These are phyloP conservation scores for Ophiostoma ulmi DNA, from an alignment of 2,329 filamentous ascomycete genomes.

Conservation along the genomic window DNA sequence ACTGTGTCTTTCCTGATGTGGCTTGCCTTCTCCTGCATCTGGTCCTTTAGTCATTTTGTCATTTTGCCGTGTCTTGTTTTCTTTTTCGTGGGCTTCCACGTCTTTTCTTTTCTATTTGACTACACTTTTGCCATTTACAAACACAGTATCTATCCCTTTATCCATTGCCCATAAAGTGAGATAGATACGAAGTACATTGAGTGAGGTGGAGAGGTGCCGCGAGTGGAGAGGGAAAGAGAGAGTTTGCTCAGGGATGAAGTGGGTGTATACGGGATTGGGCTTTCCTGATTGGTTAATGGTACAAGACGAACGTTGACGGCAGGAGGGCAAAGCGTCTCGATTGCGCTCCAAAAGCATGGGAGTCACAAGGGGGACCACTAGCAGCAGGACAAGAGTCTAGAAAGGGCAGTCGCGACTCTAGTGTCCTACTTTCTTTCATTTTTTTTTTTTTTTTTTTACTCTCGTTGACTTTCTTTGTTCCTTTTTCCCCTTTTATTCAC, in stretches of 20 bases:
- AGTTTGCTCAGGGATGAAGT: constrained; percentile 13
- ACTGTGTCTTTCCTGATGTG: not conserved
- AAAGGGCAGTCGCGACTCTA: constrained; percentile 12
- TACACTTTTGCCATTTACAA: not conserved
- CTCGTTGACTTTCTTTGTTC: not conserved
- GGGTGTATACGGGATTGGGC: not conserved
- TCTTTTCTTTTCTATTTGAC: not conserved
- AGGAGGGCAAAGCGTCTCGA: constrained; percentile 9
- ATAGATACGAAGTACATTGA: not conserved
- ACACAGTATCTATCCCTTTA: not conserved
- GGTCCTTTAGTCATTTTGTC: not conserved
- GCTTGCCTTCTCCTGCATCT: constrained; percentile 5
- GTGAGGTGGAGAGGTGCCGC: not conserved
- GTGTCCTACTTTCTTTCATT: not conserved
- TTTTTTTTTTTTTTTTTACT: too few relatives aligned
- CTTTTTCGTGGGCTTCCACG: too few relatives aligned
- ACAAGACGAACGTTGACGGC: constrained; percentile 3
- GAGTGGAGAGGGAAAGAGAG: constrained; percentile 7
- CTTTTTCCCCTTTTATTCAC: not conserved
- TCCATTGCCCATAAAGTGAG: not conserved
- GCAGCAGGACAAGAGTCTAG: constrained; percentile 3
- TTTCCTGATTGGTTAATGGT: not conserved
- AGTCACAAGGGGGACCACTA: constrained; percentile 7
- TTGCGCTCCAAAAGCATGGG: not conserved
- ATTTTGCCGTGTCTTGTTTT: too few relatives aligned